Percentiles rank a stretch among this genome's conserved stretches.
phyloP scores from a whole-genome alignment of 371 early-diverging fungal genomes.

The Saksenaea oblongispora region DNA sequence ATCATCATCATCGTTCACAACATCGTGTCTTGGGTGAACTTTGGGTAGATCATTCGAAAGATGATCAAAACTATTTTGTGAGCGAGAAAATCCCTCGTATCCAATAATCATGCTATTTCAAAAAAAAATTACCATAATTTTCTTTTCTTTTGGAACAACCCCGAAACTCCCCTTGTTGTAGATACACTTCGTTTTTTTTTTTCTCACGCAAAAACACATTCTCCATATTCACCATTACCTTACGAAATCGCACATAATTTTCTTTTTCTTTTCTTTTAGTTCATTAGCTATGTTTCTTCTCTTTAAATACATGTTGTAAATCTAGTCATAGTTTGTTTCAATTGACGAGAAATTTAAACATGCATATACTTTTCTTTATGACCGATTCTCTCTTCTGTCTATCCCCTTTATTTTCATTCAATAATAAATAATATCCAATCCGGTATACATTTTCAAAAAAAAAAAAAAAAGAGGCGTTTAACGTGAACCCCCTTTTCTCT shows the following conservation, averaged over 20 bases:
- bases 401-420: background rate
- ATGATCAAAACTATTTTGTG: background rate
- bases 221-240: background rate
- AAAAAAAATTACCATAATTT: background rate
- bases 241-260: slow-evolving; percentile 4
- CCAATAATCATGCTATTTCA: background rate
- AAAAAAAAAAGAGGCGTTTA: background rate
- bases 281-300: background rate
- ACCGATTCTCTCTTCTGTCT: background rate
- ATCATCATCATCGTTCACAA: background rate
- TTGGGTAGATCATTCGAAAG: background rate
- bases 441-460: background rate
- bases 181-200: background rate
- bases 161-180: background rate
- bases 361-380: background rate
- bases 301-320: background rate
- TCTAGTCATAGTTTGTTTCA: background rate
- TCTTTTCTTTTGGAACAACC: background rate
- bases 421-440: background rate
- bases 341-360: background rate
- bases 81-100: background rate
- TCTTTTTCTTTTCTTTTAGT: background rate
- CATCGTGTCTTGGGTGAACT: background rate
- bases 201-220: background rate
- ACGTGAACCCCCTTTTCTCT: background rate